A percentile compares a stretch with the other conserved stretches of the same genome.
phyloP scores from a whole-genome alignment of 2,329 filamentous ascomycete genomes.

The Pyrenochaeta sp. region DNA sequence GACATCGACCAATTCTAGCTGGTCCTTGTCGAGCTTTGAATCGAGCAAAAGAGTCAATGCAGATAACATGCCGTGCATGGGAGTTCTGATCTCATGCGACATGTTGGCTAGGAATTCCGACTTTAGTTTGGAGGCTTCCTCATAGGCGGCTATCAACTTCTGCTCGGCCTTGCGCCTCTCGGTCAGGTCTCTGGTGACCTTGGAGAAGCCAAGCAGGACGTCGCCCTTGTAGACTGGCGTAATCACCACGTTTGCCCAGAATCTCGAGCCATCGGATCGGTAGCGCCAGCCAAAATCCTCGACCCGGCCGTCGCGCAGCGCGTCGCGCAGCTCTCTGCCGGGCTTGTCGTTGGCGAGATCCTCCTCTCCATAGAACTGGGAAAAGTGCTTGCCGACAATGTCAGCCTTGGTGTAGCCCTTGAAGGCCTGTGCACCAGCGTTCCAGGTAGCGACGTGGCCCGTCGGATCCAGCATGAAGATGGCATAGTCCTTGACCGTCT shows the following conservation, averaged over 20 bases:
- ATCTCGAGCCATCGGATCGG: constrained; percentile 64
- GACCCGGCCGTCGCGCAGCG: constrained; percentile 62
- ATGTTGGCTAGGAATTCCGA: constrained; percentile 69
- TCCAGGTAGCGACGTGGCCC: constrained; percentile 66
- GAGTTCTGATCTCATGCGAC: constrained; percentile 70
- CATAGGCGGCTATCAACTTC: constrained; percentile 64
- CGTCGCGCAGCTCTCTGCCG: constrained; percentile 59
- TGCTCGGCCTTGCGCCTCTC: constrained; percentile 63
- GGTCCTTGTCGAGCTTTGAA: constrained; percentile 60
- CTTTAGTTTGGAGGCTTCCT: constrained; percentile 69
- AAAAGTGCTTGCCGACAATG: constrained; percentile 66
- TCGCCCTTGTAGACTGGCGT: constrained; percentile 62
- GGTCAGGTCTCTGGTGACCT: constrained; percentile 65
- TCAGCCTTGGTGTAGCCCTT: constrained; percentile 64
- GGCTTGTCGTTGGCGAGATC: constrained; percentile 61
- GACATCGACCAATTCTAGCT: constrained; percentile 64
- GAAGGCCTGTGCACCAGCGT: constrained; percentile 61
- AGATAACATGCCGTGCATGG: constrained; percentile 68
- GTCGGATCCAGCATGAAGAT: constrained; percentile 67
- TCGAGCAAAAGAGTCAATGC: constrained; percentile 66
- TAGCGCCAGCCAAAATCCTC: constrained; percentile 69
- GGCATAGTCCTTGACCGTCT: constrained; percentile 68
- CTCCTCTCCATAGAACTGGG: constrained; percentile 62
- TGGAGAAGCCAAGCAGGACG: constrained; percentile 64
- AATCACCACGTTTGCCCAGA: constrained; percentile 68